Conservation (phyloP, 768 basidiomycete species). For the Amanita subjunquillea region DNA sequence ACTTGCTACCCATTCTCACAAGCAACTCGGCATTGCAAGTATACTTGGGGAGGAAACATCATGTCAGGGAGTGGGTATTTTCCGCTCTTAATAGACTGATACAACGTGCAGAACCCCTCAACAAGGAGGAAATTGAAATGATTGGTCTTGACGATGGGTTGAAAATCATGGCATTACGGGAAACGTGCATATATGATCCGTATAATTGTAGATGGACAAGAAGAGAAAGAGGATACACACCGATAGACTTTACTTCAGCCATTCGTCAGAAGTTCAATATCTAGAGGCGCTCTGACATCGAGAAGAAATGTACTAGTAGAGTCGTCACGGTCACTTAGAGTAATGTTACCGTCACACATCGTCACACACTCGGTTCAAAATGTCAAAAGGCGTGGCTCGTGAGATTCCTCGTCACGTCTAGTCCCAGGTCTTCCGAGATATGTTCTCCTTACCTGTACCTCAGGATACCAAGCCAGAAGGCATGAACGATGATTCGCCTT, state of each 20-base stretch:
- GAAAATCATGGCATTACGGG: constrained; percentile 1
- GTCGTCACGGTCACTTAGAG: too few species aligned
- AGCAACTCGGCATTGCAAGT: not conserved
- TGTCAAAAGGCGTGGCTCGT: not conserved
- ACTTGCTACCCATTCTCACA: constrained; percentile 8
- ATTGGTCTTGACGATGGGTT: constrained; percentile 1
- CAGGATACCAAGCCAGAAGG: constrained; percentile 15
- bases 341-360: too few species aligned
- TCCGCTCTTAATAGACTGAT: constrained; percentile 1
- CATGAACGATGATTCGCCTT: constrained; percentile 16
- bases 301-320: too few species aligned
- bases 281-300: too few species aligned
- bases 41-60: not conserved
- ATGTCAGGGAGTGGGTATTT: constrained; percentile 2
- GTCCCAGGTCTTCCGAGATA: constrained; percentile 22
- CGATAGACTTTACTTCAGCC: not conserved
- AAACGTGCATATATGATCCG: not conserved
- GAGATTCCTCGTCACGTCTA: constrained; percentile 23
- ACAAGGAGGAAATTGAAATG: not conserved
- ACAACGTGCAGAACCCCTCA: not conserved
- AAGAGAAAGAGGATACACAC: not conserved
- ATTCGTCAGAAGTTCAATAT: not conserved
- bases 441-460: constrained; percentile 21
- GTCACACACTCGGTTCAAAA: not conserved
- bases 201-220: not conserved